phyloP scores from a whole-genome alignment of 2,329 filamentous ascomycete species.

The Tetracladium maxilliforme region DNA sequence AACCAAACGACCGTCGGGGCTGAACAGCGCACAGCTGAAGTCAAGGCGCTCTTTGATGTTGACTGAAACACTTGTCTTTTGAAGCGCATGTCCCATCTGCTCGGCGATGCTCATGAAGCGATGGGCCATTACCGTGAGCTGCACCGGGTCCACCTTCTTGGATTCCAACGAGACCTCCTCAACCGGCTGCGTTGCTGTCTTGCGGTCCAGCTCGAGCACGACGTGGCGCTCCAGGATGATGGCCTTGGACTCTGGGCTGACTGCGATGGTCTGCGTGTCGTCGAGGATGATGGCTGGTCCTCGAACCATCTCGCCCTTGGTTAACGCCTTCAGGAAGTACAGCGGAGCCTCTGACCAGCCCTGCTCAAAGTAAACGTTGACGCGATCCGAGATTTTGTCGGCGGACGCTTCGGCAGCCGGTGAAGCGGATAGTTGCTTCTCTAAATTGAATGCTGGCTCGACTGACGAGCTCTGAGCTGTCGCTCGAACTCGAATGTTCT shows the following conservation, averaged over 20 bases:
- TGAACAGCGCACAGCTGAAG: not conserved
- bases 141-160: not conserved
- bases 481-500: constrained; percentile 45
- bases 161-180: too few species aligned
- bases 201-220: not conserved
- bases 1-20: not conserved
- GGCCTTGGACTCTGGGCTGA: not conserved
- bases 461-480: not conserved
- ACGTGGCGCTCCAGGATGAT: not conserved
- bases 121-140: not conserved
- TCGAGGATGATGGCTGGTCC: not conserved
- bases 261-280: not conserved
- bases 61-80: not conserved
- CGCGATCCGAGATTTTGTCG: not conserved
- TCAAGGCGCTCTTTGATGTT: constrained; percentile 1
- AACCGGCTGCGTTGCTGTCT: not conserved
- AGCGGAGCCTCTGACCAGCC: not conserved
- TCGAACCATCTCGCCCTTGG: not conserved
- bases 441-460: too few species aligned
- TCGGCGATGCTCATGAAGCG: not conserved
- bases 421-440: not conserved
- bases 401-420: too few species aligned
- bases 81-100: not conserved
- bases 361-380: too few species aligned
- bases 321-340: not conserved